Evolutionary conservation across 805 yeast species (phyloP).

Genomic region (Suhomyces prunicola): DNA sequence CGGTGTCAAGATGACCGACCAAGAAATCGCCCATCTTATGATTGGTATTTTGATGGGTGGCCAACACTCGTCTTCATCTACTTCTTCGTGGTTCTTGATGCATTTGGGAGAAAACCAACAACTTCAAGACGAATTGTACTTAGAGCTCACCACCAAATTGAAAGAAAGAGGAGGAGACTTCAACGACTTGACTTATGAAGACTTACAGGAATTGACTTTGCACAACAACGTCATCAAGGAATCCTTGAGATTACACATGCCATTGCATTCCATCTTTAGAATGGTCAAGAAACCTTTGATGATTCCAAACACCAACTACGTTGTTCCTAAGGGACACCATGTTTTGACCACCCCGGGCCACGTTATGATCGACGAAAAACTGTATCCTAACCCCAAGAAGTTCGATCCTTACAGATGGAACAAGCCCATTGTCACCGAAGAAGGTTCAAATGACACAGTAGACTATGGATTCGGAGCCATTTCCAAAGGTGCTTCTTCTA

Average conservation of each 20-base stretch:
- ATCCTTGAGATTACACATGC: constrained; percentile 93
- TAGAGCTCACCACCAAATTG: constrained; percentile 68
- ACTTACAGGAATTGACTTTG: constrained; percentile 75
- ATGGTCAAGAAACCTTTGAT: constrained; percentile 75
- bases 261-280: constrained; percentile 93
- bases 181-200: constrained; percentile 72
- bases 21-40: constrained; percentile 87
- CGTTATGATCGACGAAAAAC: constrained; percentile 70
- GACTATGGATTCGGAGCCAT: constrained; percentile 98
- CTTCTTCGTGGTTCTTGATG: constrained; percentile 90
- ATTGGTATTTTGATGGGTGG: constrained; percentile 99
- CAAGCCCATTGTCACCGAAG: constrained; percentile 8
- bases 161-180: constrained; percentile 36
- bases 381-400: constrained; percentile 69
- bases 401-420: constrained; percentile 91
- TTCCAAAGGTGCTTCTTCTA: constrained; percentile 92
- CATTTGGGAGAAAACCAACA: constrained; percentile 88
- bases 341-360: constrained; percentile 94
- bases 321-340: constrained; percentile 86
- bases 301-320: constrained; percentile 73
- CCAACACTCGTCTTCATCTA: constrained; percentile 95
- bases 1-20: constrained; percentile 91
- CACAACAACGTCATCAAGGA: constrained; percentile 85
- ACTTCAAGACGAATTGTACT: constrained; percentile 73
- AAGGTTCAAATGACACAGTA: constrained; percentile 41